phyloP scores from a whole-genome alignment of 495 filamentous ascomycete species.

The Cairneyella variabilis region DNA sequence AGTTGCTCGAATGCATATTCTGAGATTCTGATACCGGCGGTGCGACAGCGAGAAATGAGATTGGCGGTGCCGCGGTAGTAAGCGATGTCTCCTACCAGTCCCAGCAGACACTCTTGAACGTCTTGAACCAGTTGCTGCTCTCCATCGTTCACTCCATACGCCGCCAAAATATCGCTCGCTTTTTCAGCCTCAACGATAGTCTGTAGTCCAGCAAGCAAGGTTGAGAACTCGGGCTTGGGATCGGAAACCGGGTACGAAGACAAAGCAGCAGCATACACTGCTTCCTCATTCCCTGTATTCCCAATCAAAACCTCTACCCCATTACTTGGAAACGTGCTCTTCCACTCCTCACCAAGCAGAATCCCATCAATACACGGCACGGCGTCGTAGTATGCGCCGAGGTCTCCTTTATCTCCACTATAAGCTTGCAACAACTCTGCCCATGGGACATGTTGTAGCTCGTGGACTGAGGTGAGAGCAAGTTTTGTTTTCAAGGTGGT shows the following conservation, averaged over 20 bases:
- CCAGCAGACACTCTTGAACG: too few relatives aligned
- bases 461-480: background rate
- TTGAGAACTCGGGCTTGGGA: background rate
- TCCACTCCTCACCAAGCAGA: slow-evolving; percentile 4
- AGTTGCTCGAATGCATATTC: background rate
- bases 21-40: background rate
- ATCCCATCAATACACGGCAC: background rate
- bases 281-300: background rate
- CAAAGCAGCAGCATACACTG: background rate
- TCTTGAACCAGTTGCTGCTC: too few relatives aligned
- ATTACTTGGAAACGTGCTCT: background rate
- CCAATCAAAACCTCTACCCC: slow-evolving; percentile 1
- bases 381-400: background rate
- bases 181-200: too few relatives aligned
- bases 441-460: background rate
- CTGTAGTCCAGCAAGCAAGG: background rate
- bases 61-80: too few relatives aligned
- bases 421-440: slow-evolving; percentile 1
- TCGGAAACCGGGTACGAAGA: background rate
- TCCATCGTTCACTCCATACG: too few relatives aligned
- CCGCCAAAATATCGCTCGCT: too few relatives aligned
- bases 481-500: background rate
- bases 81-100: too few relatives aligned
- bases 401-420: background rate
- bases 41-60: background rate